phyloP scores from a whole-genome alignment of 495 filamentous ascomycete species.

The Trichoderma reesei region DNA sequence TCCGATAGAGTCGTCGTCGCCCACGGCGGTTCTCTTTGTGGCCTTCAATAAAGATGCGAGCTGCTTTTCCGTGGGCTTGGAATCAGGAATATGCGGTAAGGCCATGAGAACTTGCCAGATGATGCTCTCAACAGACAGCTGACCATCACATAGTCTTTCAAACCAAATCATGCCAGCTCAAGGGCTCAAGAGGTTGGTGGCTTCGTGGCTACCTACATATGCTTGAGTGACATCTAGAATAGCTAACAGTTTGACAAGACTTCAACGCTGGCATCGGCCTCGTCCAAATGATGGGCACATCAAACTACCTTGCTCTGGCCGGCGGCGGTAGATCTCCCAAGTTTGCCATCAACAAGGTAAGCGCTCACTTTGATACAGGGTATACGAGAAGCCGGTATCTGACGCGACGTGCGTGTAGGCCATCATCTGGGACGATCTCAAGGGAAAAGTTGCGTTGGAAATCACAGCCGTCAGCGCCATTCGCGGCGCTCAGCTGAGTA shows the following conservation, averaged over 20 bases:
- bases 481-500: conserved; percentile 67
- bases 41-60: conserved; percentile 81
- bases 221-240: background rate
- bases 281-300: conserved; percentile 79
- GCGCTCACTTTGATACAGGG: conserved; percentile 14
- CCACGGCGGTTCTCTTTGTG: conserved; percentile 69
- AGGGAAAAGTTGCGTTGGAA: conserved; percentile 58
- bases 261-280: conserved; percentile 78
- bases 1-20: conserved; percentile 65
- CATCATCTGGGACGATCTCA: conserved; percentile 86
- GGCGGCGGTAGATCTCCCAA: conserved; percentile 83
- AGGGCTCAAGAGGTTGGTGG: conserved; percentile 41
- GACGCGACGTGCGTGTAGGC: conserved; percentile 35
- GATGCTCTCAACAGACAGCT: conserved; percentile 3
- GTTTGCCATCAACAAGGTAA: conserved; percentile 76
- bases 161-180: conserved; percentile 64
- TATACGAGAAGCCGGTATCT: conserved; percentile 7
- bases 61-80: conserved; percentile 81
- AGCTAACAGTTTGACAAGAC: conserved; percentile 37
- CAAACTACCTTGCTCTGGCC: conserved; percentile 81
- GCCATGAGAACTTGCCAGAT: conserved; percentile 16
- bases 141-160: conserved; percentile 53
- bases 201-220: background rate
- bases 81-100: conserved; percentile 77
- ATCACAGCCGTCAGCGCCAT: conserved; percentile 50